Conservation (phyloP, 2,329 filamentous ascomycete genomes). For the Xylariaceae sp. region DNA sequence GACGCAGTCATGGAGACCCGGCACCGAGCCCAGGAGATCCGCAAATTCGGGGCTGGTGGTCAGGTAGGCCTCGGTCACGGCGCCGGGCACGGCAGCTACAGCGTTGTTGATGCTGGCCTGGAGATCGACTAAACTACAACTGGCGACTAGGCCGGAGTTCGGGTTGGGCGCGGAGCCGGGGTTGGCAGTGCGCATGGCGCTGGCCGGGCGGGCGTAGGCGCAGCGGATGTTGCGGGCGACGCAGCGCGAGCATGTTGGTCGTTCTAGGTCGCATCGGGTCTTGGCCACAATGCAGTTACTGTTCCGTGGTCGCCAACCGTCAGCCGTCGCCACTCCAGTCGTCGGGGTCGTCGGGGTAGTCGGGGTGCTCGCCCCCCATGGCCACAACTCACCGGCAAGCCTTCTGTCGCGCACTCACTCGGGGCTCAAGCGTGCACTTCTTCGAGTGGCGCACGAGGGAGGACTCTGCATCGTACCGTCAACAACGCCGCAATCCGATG, state of each 20-base stretch:
- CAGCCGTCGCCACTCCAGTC: not conserved
- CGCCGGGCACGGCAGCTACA: not conserved
- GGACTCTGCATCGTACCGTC: conserved; percentile 16
- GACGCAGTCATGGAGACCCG: not conserved
- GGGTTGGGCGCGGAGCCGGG: not conserved
- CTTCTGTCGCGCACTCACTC: conserved; percentile 25
- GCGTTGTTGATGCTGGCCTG: not conserved
- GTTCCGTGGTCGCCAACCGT: not conserved
- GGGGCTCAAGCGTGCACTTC: conserved; percentile 24
- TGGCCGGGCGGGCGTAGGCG: conserved; percentile 19
- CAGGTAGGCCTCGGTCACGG: conserved; percentile 1
- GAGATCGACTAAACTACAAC: not conserved
- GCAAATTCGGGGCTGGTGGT: conserved; percentile 1
- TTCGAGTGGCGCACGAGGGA: conserved; percentile 25
- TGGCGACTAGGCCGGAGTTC: not conserved
- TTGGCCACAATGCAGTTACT: conserved; percentile 29
- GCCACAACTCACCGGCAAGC: conserved; percentile 25
- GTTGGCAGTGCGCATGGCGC: not conserved
- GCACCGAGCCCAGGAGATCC: not conserved
- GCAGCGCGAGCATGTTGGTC: conserved; percentile 28
- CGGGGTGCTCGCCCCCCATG: not conserved
- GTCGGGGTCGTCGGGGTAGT: not conserved
- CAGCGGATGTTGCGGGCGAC: conserved; percentile 20
- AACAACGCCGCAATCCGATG: not conserved
- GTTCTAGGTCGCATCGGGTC: conserved; percentile 27